A percentile compares a stretch with the other conserved stretches of the same genome.
phyloP scores from a whole-genome alignment of 768 basidiomycete species.

The Chalciporus pseudorubinellus region DNA sequence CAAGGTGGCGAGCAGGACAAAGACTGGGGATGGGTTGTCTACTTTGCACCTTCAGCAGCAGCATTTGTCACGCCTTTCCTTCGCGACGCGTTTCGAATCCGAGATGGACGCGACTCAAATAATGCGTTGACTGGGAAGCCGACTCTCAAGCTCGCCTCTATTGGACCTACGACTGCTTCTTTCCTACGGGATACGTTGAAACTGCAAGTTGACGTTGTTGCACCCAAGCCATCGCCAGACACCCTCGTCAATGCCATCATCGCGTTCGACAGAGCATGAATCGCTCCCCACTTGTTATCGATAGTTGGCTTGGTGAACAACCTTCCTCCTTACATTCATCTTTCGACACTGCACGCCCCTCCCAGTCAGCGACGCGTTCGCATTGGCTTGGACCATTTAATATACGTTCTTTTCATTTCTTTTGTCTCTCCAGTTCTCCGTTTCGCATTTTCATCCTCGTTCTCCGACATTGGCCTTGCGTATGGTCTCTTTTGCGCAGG shows the following conservation, averaged over 20 bases:
- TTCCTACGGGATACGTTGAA: constrained; percentile 47
- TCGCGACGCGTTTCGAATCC: constrained; percentile 43
- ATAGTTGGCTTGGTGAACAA: no score
- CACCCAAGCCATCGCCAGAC: constrained; percentile 56
- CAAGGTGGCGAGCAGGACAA: background rate
- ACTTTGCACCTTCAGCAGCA: constrained; percentile 75
- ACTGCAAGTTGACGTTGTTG: constrained; percentile 52
- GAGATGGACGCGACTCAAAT: constrained; percentile 2
- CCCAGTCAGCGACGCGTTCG: background rate
- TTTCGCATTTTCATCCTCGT: no score
- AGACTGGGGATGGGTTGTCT: constrained; percentile 63
- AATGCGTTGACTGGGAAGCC: background rate
- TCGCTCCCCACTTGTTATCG: background rate
- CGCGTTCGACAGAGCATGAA: constrained; percentile 15
- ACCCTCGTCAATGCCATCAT: constrained; percentile 38
- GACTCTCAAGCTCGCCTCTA: constrained; percentile 49
- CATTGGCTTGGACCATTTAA: background rate
- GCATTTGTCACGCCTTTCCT: constrained; percentile 54
- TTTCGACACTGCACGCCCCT: no score
- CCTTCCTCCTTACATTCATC: no score
- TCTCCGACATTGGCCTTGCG: no score
- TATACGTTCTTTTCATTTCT: constrained; percentile 19
- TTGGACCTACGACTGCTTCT: constrained; percentile 63
- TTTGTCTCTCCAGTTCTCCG: background rate
- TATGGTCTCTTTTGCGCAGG: background rate